phyloP scores from a whole-genome alignment of 257 asterid genomes.

The Solanum ahanhuiri region DNA sequence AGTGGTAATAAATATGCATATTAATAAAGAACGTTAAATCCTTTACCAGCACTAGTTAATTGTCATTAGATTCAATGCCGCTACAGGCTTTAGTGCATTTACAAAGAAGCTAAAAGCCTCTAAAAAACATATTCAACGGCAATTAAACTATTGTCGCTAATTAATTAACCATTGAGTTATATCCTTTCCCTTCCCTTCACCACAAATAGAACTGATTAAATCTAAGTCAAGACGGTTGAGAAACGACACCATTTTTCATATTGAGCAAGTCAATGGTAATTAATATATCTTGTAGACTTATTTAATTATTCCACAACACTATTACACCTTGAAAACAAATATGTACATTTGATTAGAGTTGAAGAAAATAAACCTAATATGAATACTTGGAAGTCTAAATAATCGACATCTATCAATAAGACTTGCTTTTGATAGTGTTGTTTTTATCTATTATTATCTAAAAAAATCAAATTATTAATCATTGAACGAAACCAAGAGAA shows the following conservation, averaged over 20 bases:
- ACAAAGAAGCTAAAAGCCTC: too few species aligned
- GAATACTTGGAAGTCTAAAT: neutral
- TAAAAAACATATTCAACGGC: too few species aligned
- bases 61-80: too few species aligned
- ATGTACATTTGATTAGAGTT: neutral
- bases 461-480: too few species aligned
- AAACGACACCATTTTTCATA: neutral
- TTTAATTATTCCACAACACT: neutral
- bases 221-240: neutral
- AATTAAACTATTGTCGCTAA: too few species aligned
- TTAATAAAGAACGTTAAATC: too few species aligned
- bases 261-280: neutral
- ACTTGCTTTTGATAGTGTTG: neutral
- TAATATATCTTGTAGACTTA: neutral
- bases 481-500: too few species aligned
- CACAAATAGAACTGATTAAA: neutral
- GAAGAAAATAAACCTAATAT: neutral
- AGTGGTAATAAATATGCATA: too few species aligned
- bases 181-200: neutral
- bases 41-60: too few species aligned
- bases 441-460: neutral
- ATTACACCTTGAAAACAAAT: neutral
- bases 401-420: neutral
- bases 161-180: neutral
- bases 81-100: too few species aligned